phyloP scores from a whole-genome alignment of 139 green algal genomes.

The Chlorella sp. region DNA sequence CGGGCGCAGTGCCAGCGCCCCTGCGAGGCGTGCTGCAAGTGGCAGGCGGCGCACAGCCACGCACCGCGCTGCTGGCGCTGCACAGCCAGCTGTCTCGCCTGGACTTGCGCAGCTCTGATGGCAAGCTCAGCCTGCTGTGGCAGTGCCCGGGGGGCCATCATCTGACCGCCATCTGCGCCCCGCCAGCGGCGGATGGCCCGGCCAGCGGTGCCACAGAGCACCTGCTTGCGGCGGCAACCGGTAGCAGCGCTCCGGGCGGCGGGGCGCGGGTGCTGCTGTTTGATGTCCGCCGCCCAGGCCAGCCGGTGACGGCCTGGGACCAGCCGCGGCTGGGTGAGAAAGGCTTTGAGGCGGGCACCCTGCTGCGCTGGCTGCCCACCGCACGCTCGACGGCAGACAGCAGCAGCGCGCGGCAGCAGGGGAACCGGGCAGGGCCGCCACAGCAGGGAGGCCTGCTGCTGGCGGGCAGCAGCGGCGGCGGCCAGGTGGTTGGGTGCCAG shows the following conservation, averaged over 20 bases:
- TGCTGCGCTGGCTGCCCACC: slow-evolving; percentile 17
- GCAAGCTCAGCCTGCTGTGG: slow-evolving; percentile 10
- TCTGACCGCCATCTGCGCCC: slow-evolving; percentile 16
- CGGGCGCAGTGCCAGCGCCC: background rate
- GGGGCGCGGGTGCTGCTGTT: slow-evolving; percentile 28
- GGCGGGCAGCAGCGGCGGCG: background rate
- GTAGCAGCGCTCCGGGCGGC: background rate
- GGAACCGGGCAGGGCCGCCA: background rate
- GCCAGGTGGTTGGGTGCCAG: slow-evolving; percentile 15
- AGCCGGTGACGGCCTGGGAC: slow-evolving; percentile 29
- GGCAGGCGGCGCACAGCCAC: background rate
- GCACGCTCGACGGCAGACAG: background rate
- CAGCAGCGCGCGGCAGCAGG: background rate
- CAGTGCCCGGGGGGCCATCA: slow-evolving; percentile 29
- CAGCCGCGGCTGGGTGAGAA: slow-evolving; percentile 10
- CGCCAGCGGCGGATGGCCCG: background rate
- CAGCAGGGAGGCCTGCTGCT: slow-evolving; percentile 2
- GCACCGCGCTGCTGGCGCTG: slow-evolving; percentile 26
- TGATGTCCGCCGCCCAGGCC: slow-evolving; percentile 23
- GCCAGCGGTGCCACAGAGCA: background rate
- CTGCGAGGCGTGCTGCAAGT: slow-evolving; percentile 31
- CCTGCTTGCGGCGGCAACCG: background rate
- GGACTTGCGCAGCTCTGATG: slow-evolving; percentile 1
- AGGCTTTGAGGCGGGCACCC: background rate
- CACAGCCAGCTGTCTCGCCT: background rate